Conservation (phyloP, 2,329 filamentous ascomycete species). For the Teratosphaeriaceae sp. region DNA sequence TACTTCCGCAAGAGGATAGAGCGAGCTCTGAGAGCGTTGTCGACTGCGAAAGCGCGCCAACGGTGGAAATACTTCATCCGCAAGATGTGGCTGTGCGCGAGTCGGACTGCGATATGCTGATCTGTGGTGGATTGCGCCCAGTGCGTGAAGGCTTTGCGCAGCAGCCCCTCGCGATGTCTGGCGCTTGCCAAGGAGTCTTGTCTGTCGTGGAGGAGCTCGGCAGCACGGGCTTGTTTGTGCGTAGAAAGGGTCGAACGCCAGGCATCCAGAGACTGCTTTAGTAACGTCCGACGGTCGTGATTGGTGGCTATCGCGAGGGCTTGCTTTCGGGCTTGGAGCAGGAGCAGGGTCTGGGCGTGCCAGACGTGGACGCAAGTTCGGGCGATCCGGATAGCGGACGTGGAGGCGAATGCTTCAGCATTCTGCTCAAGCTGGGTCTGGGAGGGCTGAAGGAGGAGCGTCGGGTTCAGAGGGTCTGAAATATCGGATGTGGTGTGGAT, state of each 20-base stretch:
- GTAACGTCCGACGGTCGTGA: conserved; percentile 45
- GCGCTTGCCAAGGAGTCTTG: conserved; percentile 11
- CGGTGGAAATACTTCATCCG: conserved; percentile 61
- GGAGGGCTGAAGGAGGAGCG: conserved; percentile 19
- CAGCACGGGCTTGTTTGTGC: conserved; percentile 6
- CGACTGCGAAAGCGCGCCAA: conserved; percentile 59
- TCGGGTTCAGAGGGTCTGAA: conserved; percentile 11
- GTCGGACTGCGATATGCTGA: conserved; percentile 57
- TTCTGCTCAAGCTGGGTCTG: conserved; percentile 23
- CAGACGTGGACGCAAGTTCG: conserved; percentile 30
- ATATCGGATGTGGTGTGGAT: conserved; percentile 12
- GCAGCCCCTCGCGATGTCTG: conserved; percentile 35
- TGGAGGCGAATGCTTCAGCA: conserved; percentile 23
- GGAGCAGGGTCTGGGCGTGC: conserved; percentile 37
- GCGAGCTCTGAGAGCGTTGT: conserved; percentile 50
- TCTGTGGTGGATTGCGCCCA: conserved; percentile 63
- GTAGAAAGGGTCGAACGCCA: conserved; percentile 37
- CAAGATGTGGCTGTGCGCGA: conserved; percentile 64
- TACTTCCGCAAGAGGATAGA: conserved; percentile 50
- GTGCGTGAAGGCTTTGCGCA: conserved; percentile 58
- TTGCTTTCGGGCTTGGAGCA: conserved; percentile 21
- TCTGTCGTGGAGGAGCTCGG: conserved; percentile 1
- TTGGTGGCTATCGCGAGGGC: conserved; percentile 38
- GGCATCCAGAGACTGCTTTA: conserved; percentile 47
- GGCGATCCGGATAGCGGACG: conserved; percentile 13